Conservation (phyloP, 768 basidiomycete genomes). For the Leccinum uliginosum region DNA sequence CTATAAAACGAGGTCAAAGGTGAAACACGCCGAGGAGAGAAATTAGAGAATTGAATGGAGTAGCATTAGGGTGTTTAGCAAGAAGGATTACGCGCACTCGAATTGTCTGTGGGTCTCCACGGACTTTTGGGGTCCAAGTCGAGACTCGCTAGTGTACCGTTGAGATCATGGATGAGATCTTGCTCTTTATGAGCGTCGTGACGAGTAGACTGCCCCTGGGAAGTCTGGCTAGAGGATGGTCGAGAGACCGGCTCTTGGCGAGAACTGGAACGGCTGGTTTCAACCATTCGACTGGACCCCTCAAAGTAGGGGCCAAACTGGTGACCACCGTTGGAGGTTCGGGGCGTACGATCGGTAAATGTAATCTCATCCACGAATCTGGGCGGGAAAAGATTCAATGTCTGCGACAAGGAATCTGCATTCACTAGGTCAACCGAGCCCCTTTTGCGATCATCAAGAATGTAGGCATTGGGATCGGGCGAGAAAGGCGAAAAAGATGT, state of each 20-base stretch:
- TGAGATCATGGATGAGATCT: slow-evolving; percentile 63
- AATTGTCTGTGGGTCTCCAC: slow-evolving; percentile 29
- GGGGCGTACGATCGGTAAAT: slow-evolving; percentile 33
- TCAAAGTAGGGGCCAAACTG: slow-evolving; percentile 46
- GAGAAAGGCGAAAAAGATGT: slow-evolving; percentile 71
- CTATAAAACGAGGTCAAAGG: slow-evolving; percentile 23
- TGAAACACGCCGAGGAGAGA: slow-evolving; percentile 10
- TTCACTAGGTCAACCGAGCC: slow-evolving; percentile 34
- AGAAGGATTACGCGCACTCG: slow-evolving; percentile 16
- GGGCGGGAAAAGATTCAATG: slow-evolving; percentile 47
- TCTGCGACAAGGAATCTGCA: slow-evolving; percentile 43
- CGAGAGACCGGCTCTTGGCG: slow-evolving; percentile 51
- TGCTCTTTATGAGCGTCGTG: slow-evolving; percentile 36
- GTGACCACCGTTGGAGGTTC: slow-evolving; percentile 42
- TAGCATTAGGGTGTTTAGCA: slow-evolving; percentile 16
- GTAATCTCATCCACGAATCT: slow-evolving; percentile 47
- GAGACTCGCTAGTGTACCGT: slow-evolving; percentile 72
- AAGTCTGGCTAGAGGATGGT: slow-evolving; percentile 46
- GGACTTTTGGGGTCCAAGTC: slow-evolving; percentile 48
- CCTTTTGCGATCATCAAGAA: slow-evolving; percentile 33
- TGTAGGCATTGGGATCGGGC: slow-evolving; percentile 58
- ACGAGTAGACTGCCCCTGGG: slow-evolving; percentile 19
- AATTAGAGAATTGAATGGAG: slow-evolving; percentile 5
- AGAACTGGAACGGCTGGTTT: slow-evolving; percentile 37
- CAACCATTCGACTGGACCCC: slow-evolving; percentile 34